Percentiles rank a stretch among this genome's conserved stretches.
Conservation (phyloP, 2,329 filamentous ascomycete genomes). For the Xylaria sp. region DNA sequence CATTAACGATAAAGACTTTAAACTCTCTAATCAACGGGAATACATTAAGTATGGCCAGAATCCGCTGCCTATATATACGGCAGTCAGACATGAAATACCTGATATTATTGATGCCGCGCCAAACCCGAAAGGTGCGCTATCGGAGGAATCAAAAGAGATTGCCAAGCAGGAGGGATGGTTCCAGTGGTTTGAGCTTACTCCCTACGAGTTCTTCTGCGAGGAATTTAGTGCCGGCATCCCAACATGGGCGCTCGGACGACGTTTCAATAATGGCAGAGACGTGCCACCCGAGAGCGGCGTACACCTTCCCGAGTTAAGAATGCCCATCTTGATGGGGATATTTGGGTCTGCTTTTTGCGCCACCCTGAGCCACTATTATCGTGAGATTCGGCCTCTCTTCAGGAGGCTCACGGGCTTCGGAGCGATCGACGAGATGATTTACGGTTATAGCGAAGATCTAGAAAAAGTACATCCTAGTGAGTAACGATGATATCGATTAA, state of each 20-base stretch:
- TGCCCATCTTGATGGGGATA: slow-evolving; percentile 89
- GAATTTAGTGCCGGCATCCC: slow-evolving; percentile 92
- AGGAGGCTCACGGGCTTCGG: slow-evolving; percentile 78
- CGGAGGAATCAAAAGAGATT: slow-evolving; percentile 63
- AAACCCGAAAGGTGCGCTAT: slow-evolving; percentile 49
- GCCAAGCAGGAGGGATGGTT: slow-evolving; percentile 84
- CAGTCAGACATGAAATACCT: slow-evolving; percentile 95
- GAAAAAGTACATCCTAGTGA: slow-evolving; percentile 86
- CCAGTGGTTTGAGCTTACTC: slow-evolving; percentile 97
- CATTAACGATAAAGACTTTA: slow-evolving; percentile 82
- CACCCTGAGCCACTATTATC: slow-evolving; percentile 95
- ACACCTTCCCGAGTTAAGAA: slow-evolving; percentile 83
- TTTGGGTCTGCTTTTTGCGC: slow-evolving; percentile 98
- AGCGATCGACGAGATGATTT: slow-evolving; percentile 83
- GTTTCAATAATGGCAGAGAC: slow-evolving; percentile 78
- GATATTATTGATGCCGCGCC: slow-evolving; percentile 61
- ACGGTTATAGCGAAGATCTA: slow-evolving; percentile 83
- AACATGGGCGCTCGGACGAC: slow-evolving; percentile 90
- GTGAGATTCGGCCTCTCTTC: slow-evolving; percentile 87
- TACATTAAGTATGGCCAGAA: slow-evolving; percentile 82
- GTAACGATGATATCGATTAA: not conserved
- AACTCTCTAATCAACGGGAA: slow-evolving; percentile 85
- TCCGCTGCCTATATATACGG: slow-evolving; percentile 94
- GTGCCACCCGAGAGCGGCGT: slow-evolving; percentile 72
- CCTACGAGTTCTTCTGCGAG: slow-evolving; percentile 95